phyloP scores from a whole-genome alignment of 2,329 filamentous ascomycete genomes.

The Laburnicola sp. region DNA sequence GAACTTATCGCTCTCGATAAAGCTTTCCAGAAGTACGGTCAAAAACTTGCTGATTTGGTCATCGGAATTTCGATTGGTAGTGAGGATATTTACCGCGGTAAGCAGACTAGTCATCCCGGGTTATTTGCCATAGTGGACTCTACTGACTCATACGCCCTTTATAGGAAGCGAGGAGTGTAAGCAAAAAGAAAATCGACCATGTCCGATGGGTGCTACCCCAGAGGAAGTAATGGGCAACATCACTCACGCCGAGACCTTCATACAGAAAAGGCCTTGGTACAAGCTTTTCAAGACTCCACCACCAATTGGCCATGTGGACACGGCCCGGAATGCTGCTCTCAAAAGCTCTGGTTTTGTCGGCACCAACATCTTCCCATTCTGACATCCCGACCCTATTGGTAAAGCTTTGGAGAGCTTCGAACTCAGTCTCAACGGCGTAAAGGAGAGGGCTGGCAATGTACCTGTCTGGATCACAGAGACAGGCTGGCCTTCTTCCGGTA shows the following conservation, averaged over 20 bases:
- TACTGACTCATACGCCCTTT: not conserved
- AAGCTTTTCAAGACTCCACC: conserved; percentile 1
- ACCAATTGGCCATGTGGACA: conserved; percentile 41
- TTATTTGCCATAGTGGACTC: not conserved
- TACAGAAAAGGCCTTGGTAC: conserved; percentile 43
- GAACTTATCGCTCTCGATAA: conserved; percentile 37
- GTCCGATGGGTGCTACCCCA: conserved; percentile 66
- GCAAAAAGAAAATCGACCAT: conserved; percentile 8
- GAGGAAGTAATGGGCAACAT: conserved; percentile 64
- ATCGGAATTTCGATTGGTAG: conserved; percentile 41
- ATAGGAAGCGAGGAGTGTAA: conserved; percentile 1
- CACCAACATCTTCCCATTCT: conserved; percentile 42
- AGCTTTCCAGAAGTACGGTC: conserved; percentile 37
- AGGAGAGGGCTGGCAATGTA: conserved; percentile 26
- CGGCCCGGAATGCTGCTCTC: conserved; percentile 30
- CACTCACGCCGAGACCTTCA: conserved; percentile 31
- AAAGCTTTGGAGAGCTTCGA: conserved; percentile 44
- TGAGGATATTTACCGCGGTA: conserved; percentile 62
- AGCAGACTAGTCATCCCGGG: not conserved
- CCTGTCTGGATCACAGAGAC: conserved; percentile 44
- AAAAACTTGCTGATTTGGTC: conserved; percentile 55
- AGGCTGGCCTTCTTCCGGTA: conserved; percentile 34
- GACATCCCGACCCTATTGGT: conserved; percentile 35
- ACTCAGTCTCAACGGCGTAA: conserved; percentile 22
- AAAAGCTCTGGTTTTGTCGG: conserved; percentile 39